Conservation (phyloP, 2,329 filamentous ascomycete species). For the Tympanopsis confertula region DNA sequence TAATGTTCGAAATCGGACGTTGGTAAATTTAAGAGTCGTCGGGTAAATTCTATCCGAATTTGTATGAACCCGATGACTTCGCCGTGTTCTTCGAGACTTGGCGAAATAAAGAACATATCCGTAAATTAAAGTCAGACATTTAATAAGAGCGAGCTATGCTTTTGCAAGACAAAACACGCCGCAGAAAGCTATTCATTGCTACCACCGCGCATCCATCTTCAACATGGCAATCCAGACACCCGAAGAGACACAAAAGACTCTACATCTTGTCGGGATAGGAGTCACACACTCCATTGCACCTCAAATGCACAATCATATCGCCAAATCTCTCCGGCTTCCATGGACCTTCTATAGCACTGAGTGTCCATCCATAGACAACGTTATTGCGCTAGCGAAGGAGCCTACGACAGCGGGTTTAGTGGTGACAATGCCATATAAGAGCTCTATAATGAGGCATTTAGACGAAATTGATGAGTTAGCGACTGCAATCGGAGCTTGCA, state of each 20-base stretch:
- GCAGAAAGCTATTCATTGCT: no score
- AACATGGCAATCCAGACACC: no score
- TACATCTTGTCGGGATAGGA: slow-evolving; percentile 24
- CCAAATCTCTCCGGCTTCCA: slow-evolving; percentile 15
- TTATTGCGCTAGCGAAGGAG: slow-evolving; percentile 13
- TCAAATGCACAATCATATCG: slow-evolving; percentile 25
- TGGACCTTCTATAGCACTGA: slow-evolving; percentile 22
- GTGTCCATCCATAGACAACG: slow-evolving; percentile 17
- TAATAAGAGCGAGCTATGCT: no score
- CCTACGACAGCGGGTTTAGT: slow-evolving; percentile 17
- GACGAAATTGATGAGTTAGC: slow-evolving; percentile 22
- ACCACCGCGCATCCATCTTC: no score
- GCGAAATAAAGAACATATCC: no score
- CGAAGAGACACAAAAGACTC: slow-evolving; percentile 6
- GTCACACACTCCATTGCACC: slow-evolving; percentile 27
- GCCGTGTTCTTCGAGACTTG: no score
- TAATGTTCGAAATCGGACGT: no score
- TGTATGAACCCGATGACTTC: no score
- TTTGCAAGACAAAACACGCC: no score
- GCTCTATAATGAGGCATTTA: slow-evolving; percentile 18
- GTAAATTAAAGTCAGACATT: no score
- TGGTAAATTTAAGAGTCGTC: no score
- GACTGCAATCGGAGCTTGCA: slow-evolving; percentile 22
- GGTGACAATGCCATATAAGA: slow-evolving; percentile 30
- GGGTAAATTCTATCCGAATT: no score